These are phyloP conservation scores for Copromyces sp. DNA, from an alignment of 495 filamentous ascomycete species.

Conservation along the genomic window DNA sequence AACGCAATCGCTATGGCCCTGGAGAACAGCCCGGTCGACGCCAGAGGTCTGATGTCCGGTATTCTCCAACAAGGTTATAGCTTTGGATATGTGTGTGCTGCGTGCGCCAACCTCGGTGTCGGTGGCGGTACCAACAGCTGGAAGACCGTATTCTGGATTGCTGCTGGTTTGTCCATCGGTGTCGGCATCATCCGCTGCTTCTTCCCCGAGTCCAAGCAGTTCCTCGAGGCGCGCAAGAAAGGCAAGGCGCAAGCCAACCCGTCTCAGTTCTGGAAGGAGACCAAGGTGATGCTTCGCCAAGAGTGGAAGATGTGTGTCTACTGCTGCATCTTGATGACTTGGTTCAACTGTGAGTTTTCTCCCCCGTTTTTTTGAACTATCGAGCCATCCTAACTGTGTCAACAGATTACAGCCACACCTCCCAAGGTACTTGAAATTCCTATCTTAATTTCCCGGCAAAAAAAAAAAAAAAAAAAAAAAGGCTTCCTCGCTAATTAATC, in stretches of 20 bases:
- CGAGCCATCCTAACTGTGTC: constrained; percentile 1
- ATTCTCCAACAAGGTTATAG: constrained; percentile 72
- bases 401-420: constrained; percentile 54
- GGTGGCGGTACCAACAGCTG: constrained; percentile 45
- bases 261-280: constrained; percentile 50
- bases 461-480: too few species aligned
- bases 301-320: constrained; percentile 68
- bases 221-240: constrained; percentile 49
- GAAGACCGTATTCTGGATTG: constrained; percentile 54
- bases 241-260: constrained; percentile 39
- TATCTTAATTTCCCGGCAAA: too few species aligned
- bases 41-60: constrained; percentile 66
- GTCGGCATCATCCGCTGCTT: constrained; percentile 52
- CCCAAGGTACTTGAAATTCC: constrained; percentile 33
- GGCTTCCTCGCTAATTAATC: too few species aligned
- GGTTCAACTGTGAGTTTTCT: constrained; percentile 37
- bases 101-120: constrained; percentile 57
- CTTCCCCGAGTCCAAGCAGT: constrained; percentile 65
- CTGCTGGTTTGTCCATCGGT: constrained; percentile 49
- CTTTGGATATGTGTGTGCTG: constrained; percentile 64
- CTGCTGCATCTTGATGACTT: constrained; percentile 61
- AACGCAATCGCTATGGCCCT: constrained; percentile 74
- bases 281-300: constrained; percentile 47
- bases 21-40: constrained; percentile 61
- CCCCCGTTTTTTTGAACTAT: not conserved